Evolutionary conservation across 345 rosid genomes (phyloP).

Genomic region (Brassica nigra): DNA sequence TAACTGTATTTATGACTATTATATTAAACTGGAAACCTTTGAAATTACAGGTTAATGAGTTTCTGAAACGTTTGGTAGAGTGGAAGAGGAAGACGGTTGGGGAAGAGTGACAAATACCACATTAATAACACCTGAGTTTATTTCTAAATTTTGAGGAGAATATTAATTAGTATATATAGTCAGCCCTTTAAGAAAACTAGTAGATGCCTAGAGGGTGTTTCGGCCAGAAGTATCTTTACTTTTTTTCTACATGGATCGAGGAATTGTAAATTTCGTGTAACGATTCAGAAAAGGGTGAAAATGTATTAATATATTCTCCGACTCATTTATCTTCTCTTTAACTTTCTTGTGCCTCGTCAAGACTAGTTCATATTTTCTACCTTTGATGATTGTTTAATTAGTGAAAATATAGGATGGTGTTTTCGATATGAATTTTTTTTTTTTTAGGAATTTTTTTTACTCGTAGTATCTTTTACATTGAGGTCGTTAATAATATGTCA

Average conservation of each 20-base stretch:
- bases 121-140: conserved; percentile 32
- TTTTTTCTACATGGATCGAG: conserved; percentile 25
- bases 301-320: not conserved
- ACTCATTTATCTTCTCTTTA: not conserved
- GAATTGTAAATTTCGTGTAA: conserved; percentile 43
- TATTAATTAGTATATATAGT: conserved; percentile 8
- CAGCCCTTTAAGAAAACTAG: conserved; percentile 22
- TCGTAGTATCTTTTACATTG: not conserved
- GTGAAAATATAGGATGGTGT: not conserved
- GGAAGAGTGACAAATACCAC: conserved; percentile 2
- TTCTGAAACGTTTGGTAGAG: conserved; percentile 65
- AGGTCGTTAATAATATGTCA: not conserved
- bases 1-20: not conserved
- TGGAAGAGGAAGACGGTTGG: conserved; percentile 51
- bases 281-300: conserved; percentile 26
- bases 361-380: not conserved
- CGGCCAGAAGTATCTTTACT: conserved; percentile 15
- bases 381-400: not conserved
- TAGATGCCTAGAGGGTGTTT: conserved; percentile 24
- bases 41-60: conserved; percentile 65
- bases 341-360: not conserved
- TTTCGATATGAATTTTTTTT: not conserved
- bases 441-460: not conserved
- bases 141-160: conserved; percentile 40
- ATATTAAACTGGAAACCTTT: not conserved